Percentiles rank a stretch among this genome's conserved stretches.
Conservation (phyloP, 805 yeast species). For the Candida chauliodis region DNA sequence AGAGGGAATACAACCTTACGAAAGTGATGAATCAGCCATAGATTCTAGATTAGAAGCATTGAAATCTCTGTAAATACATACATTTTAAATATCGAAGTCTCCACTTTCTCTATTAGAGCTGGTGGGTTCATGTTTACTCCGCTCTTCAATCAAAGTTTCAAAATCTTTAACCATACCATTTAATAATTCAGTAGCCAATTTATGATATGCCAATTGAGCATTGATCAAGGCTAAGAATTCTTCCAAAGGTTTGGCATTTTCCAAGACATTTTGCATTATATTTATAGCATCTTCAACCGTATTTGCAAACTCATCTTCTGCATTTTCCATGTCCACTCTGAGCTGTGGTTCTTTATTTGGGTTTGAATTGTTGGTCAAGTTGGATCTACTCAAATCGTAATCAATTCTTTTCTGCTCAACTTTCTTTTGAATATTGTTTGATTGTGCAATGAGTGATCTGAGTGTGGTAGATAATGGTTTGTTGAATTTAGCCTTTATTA, state of each 20-base stretch:
- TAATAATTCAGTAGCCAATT: conserved; percentile 66
- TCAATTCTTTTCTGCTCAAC: conserved; percentile 76
- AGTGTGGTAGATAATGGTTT: conserved; percentile 60
- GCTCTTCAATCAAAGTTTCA: conserved; percentile 55
- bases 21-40: conserved; percentile 23
- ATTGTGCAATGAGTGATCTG: conserved; percentile 56
- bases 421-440: conserved; percentile 63
- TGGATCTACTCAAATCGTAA: conserved; percentile 71
- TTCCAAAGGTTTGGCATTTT: conserved; percentile 63
- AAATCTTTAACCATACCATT: conserved; percentile 61
- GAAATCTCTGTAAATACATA: conserved; percentile 13
- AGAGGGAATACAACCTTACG: conserved; percentile 37
- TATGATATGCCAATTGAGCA: conserved; percentile 81
- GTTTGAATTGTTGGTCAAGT: conserved; percentile 36
- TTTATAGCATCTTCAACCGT: conserved; percentile 85
- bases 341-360: conserved; percentile 63
- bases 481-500: conserved; percentile 68
- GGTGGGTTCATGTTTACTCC: conserved; percentile 11
- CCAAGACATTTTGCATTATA: conserved; percentile 76
- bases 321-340: conserved; percentile 72
- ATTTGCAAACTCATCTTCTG: conserved; percentile 87
- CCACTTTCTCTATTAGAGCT: conserved; percentile 26
- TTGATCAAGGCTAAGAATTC: conserved; percentile 64
- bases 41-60: conserved; percentile 31
- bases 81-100: conserved; percentile 30